Conservation (phyloP, 768 basidiomycete species). For the Calvatia gigantea region DNA sequence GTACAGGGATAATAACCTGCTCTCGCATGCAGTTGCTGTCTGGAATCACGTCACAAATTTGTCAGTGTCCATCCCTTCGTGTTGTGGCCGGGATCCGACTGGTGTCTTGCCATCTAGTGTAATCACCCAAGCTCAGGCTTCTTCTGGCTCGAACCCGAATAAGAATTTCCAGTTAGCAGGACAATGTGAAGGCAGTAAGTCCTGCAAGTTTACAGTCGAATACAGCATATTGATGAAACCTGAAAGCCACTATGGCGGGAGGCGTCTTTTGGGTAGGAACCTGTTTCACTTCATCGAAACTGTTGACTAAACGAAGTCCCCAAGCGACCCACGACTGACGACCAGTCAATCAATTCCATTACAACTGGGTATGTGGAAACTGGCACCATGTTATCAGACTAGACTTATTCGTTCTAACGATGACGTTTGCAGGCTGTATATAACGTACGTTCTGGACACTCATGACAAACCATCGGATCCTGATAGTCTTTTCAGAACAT, state of each 20-base stretch:
- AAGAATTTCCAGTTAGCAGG: slow-evolving; percentile 38
- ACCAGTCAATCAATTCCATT: slow-evolving; percentile 44
- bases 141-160: slow-evolving; percentile 31
- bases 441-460: slow-evolving; percentile 27
- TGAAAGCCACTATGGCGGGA: slow-evolving; percentile 44
- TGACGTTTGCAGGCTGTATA: slow-evolving; percentile 29
- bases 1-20: slow-evolving; percentile 38
- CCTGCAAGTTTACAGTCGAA: background rate
- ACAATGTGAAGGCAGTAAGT: slow-evolving; percentile 43
- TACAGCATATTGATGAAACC: background rate
- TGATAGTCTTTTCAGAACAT: slow-evolving; percentile 30
- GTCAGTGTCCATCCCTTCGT: slow-evolving; percentile 25
- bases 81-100: background rate
- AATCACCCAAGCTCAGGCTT: slow-evolving; percentile 37
- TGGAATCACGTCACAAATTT: slow-evolving; percentile 47
- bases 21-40: slow-evolving; percentile 41
- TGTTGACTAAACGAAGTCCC: background rate
- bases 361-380: slow-evolving; percentile 41
- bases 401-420: background rate
- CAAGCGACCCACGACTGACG: slow-evolving; percentile 40
- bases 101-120: slow-evolving; percentile 25
- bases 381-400: background rate
- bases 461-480: background rate
- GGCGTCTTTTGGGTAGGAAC: slow-evolving; percentile 51
- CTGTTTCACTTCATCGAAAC: background rate